Conservation (phyloP, 306 rosid genomes). For the Ammopiptanthus mongolicus region DNA sequence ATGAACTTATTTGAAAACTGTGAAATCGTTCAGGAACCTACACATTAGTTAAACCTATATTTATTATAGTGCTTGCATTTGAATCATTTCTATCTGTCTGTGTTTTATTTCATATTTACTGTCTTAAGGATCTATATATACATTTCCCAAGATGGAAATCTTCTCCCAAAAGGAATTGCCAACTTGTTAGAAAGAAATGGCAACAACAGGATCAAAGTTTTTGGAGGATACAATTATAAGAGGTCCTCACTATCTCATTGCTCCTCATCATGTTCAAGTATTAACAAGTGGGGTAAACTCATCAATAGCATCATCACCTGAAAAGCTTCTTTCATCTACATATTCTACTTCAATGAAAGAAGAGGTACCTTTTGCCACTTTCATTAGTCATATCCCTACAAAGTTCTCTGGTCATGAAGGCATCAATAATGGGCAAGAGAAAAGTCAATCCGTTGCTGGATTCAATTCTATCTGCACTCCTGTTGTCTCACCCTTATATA, state of each 20-base stretch:
- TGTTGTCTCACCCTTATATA: slow-evolving; percentile 12
- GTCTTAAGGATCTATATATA: slow-evolving; percentile 34
- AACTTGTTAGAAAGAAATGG: slow-evolving; percentile 47
- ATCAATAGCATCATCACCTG: slow-evolving; percentile 31
- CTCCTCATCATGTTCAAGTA: slow-evolving; percentile 24
- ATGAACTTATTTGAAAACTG: too few relatives aligned
- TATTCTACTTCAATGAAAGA: slow-evolving; percentile 38
- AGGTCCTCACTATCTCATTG: slow-evolving; percentile 31
- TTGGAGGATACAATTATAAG: slow-evolving; percentile 41
- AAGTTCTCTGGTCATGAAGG: slow-evolving; percentile 26
- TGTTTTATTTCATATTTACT: slow-evolving; percentile 23
- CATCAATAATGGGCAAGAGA: slow-evolving; percentile 7
- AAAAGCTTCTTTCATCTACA: slow-evolving; percentile 21
- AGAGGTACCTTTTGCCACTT: slow-evolving; percentile 31
- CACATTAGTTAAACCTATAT: too few relatives aligned
- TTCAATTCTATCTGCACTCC: slow-evolving; percentile 17
- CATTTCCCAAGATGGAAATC: slow-evolving; percentile 55
- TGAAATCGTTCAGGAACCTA: too few relatives aligned
- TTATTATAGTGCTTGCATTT: slow-evolving; percentile 24
- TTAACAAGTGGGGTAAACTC: slow-evolving; percentile 30
- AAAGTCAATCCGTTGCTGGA: slow-evolving; percentile 9
- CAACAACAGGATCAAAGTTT: slow-evolving; percentile 46
- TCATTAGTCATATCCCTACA: slow-evolving; percentile 22
- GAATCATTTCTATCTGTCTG: slow-evolving; percentile 36
- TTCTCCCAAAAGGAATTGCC: slow-evolving; percentile 45